Evolutionary conservation across 2,329 filamentous ascomycete species (phyloP), one percentile per base, ranked within the genome.

Genomic region (Ophiocordyceps camponoti-saundersi): DNA sequence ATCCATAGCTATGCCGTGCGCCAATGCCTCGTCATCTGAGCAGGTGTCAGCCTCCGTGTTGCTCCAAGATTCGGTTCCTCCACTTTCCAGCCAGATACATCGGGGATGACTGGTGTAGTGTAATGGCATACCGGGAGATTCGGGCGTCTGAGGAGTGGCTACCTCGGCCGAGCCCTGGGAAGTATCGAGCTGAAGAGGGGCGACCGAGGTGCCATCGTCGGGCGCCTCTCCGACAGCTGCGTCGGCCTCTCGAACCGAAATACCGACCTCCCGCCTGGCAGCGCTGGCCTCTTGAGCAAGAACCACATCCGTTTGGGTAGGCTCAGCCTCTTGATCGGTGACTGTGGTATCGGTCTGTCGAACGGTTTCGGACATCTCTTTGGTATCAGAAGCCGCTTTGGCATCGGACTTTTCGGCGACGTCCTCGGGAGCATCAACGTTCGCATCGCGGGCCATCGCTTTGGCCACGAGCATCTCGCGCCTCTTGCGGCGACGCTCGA

Each of bases 391-490:
- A 15, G n/a, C 34, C 34, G 15, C 34, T 16, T 39, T 39, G 34
- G 6, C 34, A 15, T n/a, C 15, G 34, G n/a, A 10, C 10, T 39
- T 16, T 18, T n/a, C 12, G 8, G 34, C 34, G 6, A 16, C n/a
- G 34, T 15, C 8, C 12, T n/a, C 34, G 34, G n/a, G 6, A 15
- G 6, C 34, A 5, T 32, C 13, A 11, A 32, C 11, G 30, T 32
- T 32, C 11, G 30, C 30, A 32, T 32, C 30, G 6, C n/a, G 34
- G n/a, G 34, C 34, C n/a, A n/a, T 10, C 36, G 16, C n/a, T 67
- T 88, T 93, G 60, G 85, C 83, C 59, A 87, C 77, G 52, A 94
- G 83, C 52, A 86, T 85, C 65, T 92, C 85, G 53, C 89, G 81
- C 49, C 84, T 79, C 59, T 83, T 87, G 26, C 88, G 82, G 47